Conservation (phyloP, 169 alveolate genomes). For the Babesia gibsoni region DNA sequence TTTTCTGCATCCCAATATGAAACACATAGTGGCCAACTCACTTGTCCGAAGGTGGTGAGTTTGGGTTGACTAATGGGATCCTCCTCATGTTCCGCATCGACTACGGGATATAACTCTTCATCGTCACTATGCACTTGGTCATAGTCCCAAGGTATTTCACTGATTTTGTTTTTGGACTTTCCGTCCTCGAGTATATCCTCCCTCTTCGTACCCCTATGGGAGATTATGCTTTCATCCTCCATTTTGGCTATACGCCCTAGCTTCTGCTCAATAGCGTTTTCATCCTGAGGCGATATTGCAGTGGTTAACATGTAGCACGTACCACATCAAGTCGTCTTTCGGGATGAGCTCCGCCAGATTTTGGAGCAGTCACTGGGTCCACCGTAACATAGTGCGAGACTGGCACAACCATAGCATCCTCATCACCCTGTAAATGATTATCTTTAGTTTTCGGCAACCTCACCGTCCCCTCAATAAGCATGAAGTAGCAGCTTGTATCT, state of each 20-base stretch:
- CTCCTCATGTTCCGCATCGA: constrained; percentile 24
- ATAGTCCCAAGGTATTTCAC: constrained; percentile 50
- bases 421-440: neutral
- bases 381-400: constrained; percentile 30
- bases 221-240: constrained; percentile 1
- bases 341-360: neutral
- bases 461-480: constrained; percentile 52
- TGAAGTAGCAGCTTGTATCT: constrained; percentile 61
- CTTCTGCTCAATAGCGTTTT: constrained; percentile 31
- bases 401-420: constrained; percentile 35
- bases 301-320: neutral
- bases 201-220: neutral
- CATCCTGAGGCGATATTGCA: neutral
- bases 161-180: neutral
- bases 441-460: neutral
- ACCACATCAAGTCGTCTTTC: neutral
- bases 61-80: constrained; percentile 35
- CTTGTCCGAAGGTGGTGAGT: constrained; percentile 55
- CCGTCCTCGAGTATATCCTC: neutral
- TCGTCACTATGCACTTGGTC: constrained; percentile 61
- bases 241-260: constrained; percentile 22
- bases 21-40: neutral
- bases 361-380: constrained; percentile 32
- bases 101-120: constrained; percentile 37
- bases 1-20: neutral